These are phyloP conservation scores for Hypoxylon sp. DNA, from an alignment of 2,329 filamentous ascomycete genomes.

Conservation along the genomic window DNA sequence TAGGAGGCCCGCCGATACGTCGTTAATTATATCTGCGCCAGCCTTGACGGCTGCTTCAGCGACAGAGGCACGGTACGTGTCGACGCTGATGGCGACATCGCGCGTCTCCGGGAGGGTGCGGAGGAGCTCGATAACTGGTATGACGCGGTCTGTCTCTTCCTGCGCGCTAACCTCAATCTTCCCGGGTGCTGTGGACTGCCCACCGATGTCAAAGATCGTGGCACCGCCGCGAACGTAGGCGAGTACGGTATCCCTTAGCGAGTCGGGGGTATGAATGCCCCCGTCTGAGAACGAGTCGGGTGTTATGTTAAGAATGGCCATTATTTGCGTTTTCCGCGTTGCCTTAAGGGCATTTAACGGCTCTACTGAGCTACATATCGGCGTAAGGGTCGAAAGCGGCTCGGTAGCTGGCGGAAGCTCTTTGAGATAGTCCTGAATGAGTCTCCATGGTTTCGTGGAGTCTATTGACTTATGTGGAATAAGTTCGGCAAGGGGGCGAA, in stretches of 20 bases:
- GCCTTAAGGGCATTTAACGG: conserved; percentile 70
- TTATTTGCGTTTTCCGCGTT: conserved; percentile 77
- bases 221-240: conserved; percentile 76
- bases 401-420: conserved; percentile 62
- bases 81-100: conserved; percentile 82
- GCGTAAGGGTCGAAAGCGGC: conserved; percentile 70
- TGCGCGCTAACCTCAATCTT: conserved; percentile 74
- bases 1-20: conserved; percentile 84
- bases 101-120: conserved; percentile 72
- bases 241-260: conserved; percentile 70
- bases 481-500: conserved; percentile 85
- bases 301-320: conserved; percentile 95
- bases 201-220: conserved; percentile 90
- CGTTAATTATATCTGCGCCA: conserved; percentile 94
- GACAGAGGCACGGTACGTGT: conserved; percentile 90
- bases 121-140: conserved; percentile 82
- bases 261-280: conserved; percentile 68
- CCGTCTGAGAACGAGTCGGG: conserved; percentile 98
- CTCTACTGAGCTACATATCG: conserved; percentile 61
- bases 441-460: conserved; percentile 67
- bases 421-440: conserved; percentile 71
- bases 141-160: conserved; percentile 81
- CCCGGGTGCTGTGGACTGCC: conserved; percentile 89
- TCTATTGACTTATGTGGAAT: conserved; percentile 67
- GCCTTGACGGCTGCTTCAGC: conserved; percentile 79